Conservation (phyloP, 2,329 filamentous ascomycete genomes). For the Lachnellula occidentalis region DNA sequence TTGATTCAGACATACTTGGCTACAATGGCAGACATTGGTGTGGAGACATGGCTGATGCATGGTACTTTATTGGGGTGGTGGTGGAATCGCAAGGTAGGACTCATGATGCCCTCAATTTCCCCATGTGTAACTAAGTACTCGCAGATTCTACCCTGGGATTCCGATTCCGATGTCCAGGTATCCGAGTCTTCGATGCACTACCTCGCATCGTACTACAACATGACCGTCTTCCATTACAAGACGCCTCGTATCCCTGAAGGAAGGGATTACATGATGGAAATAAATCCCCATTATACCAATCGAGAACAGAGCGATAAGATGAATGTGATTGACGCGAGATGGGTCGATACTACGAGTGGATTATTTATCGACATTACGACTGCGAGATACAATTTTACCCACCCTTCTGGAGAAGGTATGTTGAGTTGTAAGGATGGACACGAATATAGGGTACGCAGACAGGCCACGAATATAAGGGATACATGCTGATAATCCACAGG, state of each 20-base stretch:
- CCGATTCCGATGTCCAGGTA: constrained; percentile 61
- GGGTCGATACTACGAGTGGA: constrained; percentile 71
- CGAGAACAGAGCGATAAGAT: constrained; percentile 57
- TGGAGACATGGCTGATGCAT: constrained; percentile 57
- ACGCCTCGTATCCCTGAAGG: constrained; percentile 31
- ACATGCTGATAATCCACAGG: constrained; percentile 30
- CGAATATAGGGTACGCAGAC: constrained; percentile 38
- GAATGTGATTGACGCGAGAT: constrained; percentile 80
- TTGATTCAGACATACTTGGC: constrained; percentile 71
- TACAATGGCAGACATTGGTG: constrained; percentile 55
- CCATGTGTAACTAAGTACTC: not conserved
- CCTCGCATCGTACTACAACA: constrained; percentile 44
- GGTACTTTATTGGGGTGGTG: constrained; percentile 83
- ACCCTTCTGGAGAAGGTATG: constrained; percentile 39
- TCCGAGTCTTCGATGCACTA: constrained; percentile 50
- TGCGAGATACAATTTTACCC: constrained; percentile 41
- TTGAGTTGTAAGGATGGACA: constrained; percentile 48
- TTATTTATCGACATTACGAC: constrained; percentile 82
- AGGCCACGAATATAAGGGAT: not conserved
- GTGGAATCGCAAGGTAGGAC: constrained; percentile 57
- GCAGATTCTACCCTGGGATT: constrained; percentile 71
- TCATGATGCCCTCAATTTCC: not conserved
- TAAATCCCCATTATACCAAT: constrained; percentile 67
- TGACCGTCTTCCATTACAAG: constrained; percentile 32
- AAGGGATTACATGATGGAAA: constrained; percentile 64